phyloP scores from a whole-genome alignment of 2,329 filamentous ascomycete genomes.

The Xylaria sp. region DNA sequence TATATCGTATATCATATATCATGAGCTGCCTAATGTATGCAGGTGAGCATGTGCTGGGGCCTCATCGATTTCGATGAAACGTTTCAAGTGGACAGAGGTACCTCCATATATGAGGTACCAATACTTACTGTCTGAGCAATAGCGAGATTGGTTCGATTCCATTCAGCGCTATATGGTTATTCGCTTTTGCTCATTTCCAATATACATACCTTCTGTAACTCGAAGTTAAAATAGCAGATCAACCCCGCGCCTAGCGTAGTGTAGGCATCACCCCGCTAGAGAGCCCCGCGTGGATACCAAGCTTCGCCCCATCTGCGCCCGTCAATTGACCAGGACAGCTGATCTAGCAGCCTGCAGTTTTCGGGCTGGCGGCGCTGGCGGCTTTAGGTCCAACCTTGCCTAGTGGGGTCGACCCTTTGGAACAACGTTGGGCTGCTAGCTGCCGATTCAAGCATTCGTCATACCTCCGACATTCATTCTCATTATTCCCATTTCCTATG shows the following conservation, averaged over 20 bases:
- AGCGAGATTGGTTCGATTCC: too few relatives aligned
- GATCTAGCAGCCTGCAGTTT: conserved; percentile 27
- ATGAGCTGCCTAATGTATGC: neutral
- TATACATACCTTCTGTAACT: neutral
- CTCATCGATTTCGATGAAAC: neutral
- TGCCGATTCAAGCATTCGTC: conserved; percentile 21
- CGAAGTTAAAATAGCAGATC: neutral
- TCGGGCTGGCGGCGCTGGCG: conserved; percentile 13
- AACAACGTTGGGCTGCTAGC: conserved; percentile 13
- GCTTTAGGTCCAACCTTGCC: neutral
- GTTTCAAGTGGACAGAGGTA: neutral
- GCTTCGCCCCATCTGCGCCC: conserved; percentile 1
- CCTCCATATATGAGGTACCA: neutral
- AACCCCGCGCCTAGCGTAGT: conserved; percentile 18
- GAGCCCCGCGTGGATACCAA: conserved; percentile 20
- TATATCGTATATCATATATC: neutral
- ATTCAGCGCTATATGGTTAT: too few relatives aligned
- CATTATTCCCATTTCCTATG: conserved; percentile 23
- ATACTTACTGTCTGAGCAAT: too few relatives aligned
- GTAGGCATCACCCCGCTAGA: neutral
- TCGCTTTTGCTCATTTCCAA: too few relatives aligned
- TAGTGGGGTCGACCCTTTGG: conserved; percentile 18
- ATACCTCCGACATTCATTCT: conserved; percentile 26
- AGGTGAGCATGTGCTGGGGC: neutral
- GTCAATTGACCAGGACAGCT: conserved; percentile 35